Percentiles rank a stretch among this genome's conserved stretches.
Conservation (phyloP, 768 basidiomycete species). For the Solioccasus polychromus region DNA sequence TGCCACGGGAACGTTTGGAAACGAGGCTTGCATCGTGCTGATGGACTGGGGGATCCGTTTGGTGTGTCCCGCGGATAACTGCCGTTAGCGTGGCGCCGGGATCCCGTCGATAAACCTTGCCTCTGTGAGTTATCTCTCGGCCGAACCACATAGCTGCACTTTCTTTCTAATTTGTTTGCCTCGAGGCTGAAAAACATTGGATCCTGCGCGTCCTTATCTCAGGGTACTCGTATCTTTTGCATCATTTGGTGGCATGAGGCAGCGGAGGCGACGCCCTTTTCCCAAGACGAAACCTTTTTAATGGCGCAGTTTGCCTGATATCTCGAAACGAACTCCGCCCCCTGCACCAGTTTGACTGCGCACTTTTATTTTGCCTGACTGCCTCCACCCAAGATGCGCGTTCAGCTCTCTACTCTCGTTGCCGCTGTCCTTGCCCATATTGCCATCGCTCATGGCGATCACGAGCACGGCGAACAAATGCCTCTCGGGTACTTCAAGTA, state of each 20-base stretch:
- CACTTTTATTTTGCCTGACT: neutral
- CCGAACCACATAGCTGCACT: neutral
- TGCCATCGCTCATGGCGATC: conserved; percentile 36
- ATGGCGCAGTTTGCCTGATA: neutral
- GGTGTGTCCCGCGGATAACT: neutral
- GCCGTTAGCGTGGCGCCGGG: conserved; percentile 8
- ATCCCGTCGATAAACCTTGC: conserved; percentile 6
- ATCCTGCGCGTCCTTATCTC: conserved; percentile 12
- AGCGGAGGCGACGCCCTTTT: conserved; percentile 17
- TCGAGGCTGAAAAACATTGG: conserved; percentile 46
- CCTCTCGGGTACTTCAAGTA: conserved; percentile 67
- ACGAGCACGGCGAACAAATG: conserved; percentile 51
- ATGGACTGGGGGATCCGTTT: conserved; percentile 8
- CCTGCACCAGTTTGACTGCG: neutral
- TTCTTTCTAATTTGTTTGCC: conserved; percentile 25
- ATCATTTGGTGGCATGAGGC: conserved; percentile 19
- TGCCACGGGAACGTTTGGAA: conserved; percentile 9
- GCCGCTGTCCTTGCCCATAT: conserved; percentile 24
- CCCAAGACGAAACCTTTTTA: conserved; percentile 27
- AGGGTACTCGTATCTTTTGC: conserved; percentile 13
- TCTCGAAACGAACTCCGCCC: neutral
- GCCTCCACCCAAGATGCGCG: conserved; percentile 19
- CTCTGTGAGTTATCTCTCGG: conserved; percentile 8
- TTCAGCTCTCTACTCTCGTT: conserved; percentile 23
- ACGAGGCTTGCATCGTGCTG: conserved; percentile 32